Evolutionary conservation across 306 rosid genomes (phyloP).

Genomic region (Vigna hirtella): DNA sequence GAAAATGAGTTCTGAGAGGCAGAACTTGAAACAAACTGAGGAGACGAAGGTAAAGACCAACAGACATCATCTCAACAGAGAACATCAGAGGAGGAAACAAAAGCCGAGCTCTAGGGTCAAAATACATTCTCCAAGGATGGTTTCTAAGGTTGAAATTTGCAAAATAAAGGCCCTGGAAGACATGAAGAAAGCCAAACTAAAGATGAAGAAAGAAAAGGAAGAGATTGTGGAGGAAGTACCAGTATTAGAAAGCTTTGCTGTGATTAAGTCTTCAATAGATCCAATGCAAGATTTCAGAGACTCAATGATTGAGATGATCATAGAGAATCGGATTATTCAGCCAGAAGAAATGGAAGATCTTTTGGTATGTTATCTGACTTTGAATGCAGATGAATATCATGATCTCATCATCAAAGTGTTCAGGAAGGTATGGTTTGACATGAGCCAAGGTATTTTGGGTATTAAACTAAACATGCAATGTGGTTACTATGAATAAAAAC

Average conservation of each 20-base stretch:
- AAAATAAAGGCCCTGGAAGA: constrained; percentile 77
- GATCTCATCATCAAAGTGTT: constrained; percentile 87
- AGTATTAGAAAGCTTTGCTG: constrained; percentile 74
- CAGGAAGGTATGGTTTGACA: constrained; percentile 85
- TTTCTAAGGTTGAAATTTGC: constrained; percentile 71
- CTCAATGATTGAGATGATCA: constrained; percentile 96
- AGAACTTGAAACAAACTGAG: constrained; percentile 52
- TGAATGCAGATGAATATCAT: constrained; percentile 88
- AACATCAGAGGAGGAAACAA: constrained; percentile 57
- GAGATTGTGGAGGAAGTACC: constrained; percentile 44
- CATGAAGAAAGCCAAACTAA: constrained; percentile 67
- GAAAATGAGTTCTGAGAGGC: constrained; percentile 44
- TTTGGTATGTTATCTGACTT: constrained; percentile 80
- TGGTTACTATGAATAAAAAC: constrained; percentile 44
- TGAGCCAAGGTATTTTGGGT: constrained; percentile 56
- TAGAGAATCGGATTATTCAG: constrained; percentile 60
- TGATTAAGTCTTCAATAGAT: constrained; percentile 73
- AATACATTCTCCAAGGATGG: constrained; percentile 71
- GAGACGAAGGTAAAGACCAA: constrained; percentile 57
- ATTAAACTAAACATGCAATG: constrained; percentile 45
- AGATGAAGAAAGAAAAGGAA: constrained; percentile 57
- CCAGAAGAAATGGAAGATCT: constrained; percentile 87
- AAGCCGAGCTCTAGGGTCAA: constrained; percentile 60
- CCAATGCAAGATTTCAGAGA: constrained; percentile 89
- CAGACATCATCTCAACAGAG: constrained; percentile 55